Conservation (phyloP, 805 yeast genomes). For the Isabelozyma rhagii region DNA sequence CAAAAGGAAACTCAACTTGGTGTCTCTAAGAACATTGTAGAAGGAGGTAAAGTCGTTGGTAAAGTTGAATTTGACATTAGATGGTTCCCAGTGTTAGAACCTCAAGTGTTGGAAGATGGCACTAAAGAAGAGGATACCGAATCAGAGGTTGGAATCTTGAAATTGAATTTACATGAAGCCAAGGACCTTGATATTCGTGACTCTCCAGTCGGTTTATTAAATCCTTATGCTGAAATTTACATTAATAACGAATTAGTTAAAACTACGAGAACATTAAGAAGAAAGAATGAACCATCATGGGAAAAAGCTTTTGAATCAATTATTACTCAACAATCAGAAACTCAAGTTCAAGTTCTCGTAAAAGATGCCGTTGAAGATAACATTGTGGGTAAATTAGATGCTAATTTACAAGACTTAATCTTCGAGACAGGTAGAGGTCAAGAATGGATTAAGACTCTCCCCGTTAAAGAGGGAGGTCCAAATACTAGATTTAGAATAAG, state of each 20-base stretch:
- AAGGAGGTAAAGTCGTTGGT: constrained; percentile 58
- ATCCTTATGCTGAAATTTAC: constrained; percentile 68
- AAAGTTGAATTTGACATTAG: constrained; percentile 53
- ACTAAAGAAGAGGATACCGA: constrained; percentile 49
- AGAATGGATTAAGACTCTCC: constrained; percentile 46
- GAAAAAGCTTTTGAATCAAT: constrained; percentile 60
- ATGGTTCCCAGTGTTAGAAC: constrained; percentile 48
- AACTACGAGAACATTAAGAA: constrained; percentile 58
- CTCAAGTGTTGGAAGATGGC: constrained; percentile 47
- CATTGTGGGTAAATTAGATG: constrained; percentile 51
- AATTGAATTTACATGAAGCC: constrained; percentile 59
- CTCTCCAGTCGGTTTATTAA: constrained; percentile 50
- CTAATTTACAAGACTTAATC: constrained; percentile 52
- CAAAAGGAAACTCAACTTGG: constrained; percentile 50
- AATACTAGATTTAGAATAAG: constrained; percentile 45
- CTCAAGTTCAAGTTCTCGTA: constrained; percentile 54
- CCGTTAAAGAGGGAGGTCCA: constrained; percentile 40
- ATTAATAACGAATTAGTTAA: constrained; percentile 56
- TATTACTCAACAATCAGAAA: constrained; percentile 55
- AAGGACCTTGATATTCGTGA: constrained; percentile 50
- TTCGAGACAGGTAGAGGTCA: constrained; percentile 49
- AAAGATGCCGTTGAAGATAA: constrained; percentile 58
- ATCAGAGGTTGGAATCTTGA: constrained; percentile 72
- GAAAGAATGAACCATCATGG: constrained; percentile 73
- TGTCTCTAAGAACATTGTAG: constrained; percentile 41